Percentiles rank a stretch among this genome's conserved stretches.
These are phyloP conservation scores for Mycena vulgaris DNA, from an alignment of 768 basidiomycete genomes.

Conservation along the genomic window DNA sequence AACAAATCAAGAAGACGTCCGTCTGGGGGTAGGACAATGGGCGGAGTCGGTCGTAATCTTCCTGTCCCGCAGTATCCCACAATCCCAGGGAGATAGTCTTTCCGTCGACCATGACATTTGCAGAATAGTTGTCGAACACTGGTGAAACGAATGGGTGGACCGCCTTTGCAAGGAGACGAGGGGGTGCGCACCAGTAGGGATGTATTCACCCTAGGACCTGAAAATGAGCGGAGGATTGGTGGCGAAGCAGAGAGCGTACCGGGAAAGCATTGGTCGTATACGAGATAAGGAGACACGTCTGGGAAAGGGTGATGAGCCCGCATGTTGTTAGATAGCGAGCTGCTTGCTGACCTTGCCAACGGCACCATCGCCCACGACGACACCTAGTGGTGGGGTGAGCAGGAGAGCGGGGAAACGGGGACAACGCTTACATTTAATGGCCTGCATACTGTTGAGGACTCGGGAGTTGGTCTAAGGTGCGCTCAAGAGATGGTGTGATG, in stretches of 20 bases:
- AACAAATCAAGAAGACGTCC: slow-evolving; percentile 99
- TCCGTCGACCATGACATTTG: slow-evolving; percentile 98
- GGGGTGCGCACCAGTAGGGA: slow-evolving; percentile 83
- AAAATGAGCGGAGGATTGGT: slow-evolving; percentile 25
- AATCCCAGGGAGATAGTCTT: slow-evolving; percentile 98
- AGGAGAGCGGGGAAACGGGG: slow-evolving; percentile 29
- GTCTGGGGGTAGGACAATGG: slow-evolving; percentile 99
- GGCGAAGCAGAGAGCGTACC: slow-evolving; percentile 62
- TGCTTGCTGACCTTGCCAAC: slow-evolving; percentile 88
- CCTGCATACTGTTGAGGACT: slow-evolving; percentile 74
- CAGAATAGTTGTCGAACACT: slow-evolving; percentile 99
- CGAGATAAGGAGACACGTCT: slow-evolving; percentile 99
- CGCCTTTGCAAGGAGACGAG: slow-evolving; percentile 27
- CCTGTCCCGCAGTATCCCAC: slow-evolving; percentile 99
- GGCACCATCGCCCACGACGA: slow-evolving; percentile 98
- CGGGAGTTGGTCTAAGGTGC: slow-evolving; percentile 33
- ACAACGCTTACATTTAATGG: slow-evolving; percentile 84
- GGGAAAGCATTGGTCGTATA: slow-evolving; percentile 99
- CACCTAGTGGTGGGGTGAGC: slow-evolving; percentile 73
- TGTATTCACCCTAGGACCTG: slow-evolving; percentile 90
- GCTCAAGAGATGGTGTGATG: slow-evolving; percentile 34
- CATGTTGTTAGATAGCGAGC: slow-evolving; percentile 25
- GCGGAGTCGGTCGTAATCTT: slow-evolving; percentile 98
- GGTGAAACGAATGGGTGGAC: slow-evolving; percentile 27
- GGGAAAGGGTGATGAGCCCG: slow-evolving; percentile 40